A percentile compares a stretch with the other conserved stretches of the same genome.
Conservation (phyloP, 2,329 filamentous ascomycete genomes). For the Scedosporium minutisporum region DNA sequence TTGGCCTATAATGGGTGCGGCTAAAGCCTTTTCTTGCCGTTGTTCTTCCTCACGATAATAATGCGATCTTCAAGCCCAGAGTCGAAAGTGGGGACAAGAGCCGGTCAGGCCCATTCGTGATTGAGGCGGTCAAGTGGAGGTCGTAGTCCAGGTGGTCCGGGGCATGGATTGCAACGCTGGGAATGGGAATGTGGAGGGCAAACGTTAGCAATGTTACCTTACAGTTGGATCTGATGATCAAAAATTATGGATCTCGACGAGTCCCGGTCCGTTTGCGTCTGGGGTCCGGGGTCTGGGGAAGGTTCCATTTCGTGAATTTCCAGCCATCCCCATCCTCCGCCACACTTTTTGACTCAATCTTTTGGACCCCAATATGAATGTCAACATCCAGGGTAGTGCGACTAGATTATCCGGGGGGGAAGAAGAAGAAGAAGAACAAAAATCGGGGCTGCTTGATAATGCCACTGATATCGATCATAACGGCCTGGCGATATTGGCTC, state of each 20-base stretch:
- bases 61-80: too few relatives aligned
- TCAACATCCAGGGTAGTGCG: background rate
- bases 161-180: background rate
- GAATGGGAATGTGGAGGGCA: too few relatives aligned
- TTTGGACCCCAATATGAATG: background rate
- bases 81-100: background rate
- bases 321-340: too few relatives aligned
- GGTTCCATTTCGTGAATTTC: too few relatives aligned
- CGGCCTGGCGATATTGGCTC: too few relatives aligned
- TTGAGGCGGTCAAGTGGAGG: background rate
- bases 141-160: background rate
- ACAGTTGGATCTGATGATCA: background rate
- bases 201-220: background rate
- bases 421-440: background rate
- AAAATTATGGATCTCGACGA: background rate
- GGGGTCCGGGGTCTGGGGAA: background rate
- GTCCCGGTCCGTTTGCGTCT: background rate
- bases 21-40: too few relatives aligned
- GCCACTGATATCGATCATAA: too few relatives aligned
- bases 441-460: background rate
- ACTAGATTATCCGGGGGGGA: background rate
- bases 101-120: background rate
- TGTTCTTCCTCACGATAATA: too few relatives aligned
- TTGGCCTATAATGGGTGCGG: too few relatives aligned
- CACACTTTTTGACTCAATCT: too few relatives aligned